Evolutionary conservation across 352 stramenopile genomes (phyloP).

Genomic region (Globisporangium ultimum): DNA sequence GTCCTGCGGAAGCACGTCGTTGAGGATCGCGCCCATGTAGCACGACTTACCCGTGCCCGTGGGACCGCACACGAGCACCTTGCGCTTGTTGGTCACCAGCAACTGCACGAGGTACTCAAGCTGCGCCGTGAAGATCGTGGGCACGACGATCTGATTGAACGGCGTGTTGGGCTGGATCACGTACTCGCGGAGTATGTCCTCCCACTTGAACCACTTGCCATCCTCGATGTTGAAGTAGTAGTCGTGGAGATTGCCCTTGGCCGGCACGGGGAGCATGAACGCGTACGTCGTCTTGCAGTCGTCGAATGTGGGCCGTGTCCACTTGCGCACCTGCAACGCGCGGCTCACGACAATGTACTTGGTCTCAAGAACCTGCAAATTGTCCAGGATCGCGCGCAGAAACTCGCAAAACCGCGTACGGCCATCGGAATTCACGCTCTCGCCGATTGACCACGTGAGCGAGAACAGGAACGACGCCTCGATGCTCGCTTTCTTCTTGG

Average conservation of each 20-base stretch:
- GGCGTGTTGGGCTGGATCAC: constrained; percentile 81
- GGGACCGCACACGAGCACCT: constrained; percentile 89
- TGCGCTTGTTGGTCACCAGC: constrained; percentile 76
- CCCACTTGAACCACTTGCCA: constrained; percentile 89
- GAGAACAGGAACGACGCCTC: constrained; percentile 90
- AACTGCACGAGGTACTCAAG: constrained; percentile 87
- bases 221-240: constrained; percentile 85
- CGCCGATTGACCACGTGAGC: constrained; percentile 89
- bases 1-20: constrained; percentile 71
- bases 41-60: constrained; percentile 93
- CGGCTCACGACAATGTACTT: constrained; percentile 77
- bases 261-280: constrained; percentile 48
- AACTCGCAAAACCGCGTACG: constrained; percentile 80
- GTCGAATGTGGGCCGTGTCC: constrained; percentile 69
- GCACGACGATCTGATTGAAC: constrained; percentile 93
- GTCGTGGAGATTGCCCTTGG: constrained; percentile 80
- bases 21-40: constrained; percentile 88
- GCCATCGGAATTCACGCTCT: constrained; percentile 71
- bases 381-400: constrained; percentile 70
- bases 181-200: constrained; percentile 86
- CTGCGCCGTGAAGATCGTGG: constrained; percentile 92
- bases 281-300: constrained; percentile 51
- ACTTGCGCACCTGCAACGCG: constrained; percentile 80
- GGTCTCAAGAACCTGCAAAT: constrained; percentile 58
- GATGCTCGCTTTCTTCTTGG: constrained; percentile 60